Percentiles rank a stretch among this genome's conserved stretches.
Evolutionary conservation across 1,284 basidiomycete species (phyloP).

Genomic region (Schizopora paradoxa): DNA sequence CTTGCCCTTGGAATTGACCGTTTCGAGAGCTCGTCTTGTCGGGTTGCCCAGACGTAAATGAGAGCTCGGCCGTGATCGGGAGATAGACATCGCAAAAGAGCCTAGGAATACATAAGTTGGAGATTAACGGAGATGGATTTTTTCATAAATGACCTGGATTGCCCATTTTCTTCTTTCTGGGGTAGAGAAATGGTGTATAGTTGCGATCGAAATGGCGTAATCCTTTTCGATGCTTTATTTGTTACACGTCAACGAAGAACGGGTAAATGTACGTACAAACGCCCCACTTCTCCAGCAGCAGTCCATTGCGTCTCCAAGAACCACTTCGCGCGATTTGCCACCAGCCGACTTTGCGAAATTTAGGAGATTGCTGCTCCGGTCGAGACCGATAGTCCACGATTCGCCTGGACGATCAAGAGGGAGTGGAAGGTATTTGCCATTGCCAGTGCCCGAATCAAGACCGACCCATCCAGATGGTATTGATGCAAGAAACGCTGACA

Average conservation of each 20-base stretch:
- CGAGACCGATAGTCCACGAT: conserved; percentile 76
- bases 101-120: conserved; percentile 33
- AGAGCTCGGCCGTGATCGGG: conserved; percentile 70
- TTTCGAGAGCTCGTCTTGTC: conserved; percentile 84
- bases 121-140: conserved; percentile 9
- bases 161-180: conserved; percentile 63
- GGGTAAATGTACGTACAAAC: conserved; percentile 56
- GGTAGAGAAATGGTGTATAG: conserved; percentile 90
- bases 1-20: conserved; percentile 63
- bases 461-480: conserved; percentile 80
- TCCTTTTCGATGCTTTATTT: conserved; percentile 41
- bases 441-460: conserved; percentile 93
- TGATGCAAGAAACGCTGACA: conserved; percentile 72
- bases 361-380: conserved; percentile 76
- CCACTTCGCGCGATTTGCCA: conserved; percentile 56
- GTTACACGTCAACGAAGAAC: neutral
- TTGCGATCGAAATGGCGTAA: conserved; percentile 92
- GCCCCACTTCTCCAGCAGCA: conserved; percentile 64
- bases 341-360: conserved; percentile 64
- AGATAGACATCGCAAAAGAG: conserved; percentile 61
- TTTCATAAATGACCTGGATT: conserved; percentile 48
- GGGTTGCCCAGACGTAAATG: conserved; percentile 98
- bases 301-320: conserved; percentile 69
- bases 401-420: conserved; percentile 50
- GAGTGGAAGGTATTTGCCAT: conserved; percentile 91